Evolutionary conservation across 1,139 yeast species (phyloP), one percentile per base, ranked within the genome.

Genomic region (Blastobotrys persicus): DNA sequence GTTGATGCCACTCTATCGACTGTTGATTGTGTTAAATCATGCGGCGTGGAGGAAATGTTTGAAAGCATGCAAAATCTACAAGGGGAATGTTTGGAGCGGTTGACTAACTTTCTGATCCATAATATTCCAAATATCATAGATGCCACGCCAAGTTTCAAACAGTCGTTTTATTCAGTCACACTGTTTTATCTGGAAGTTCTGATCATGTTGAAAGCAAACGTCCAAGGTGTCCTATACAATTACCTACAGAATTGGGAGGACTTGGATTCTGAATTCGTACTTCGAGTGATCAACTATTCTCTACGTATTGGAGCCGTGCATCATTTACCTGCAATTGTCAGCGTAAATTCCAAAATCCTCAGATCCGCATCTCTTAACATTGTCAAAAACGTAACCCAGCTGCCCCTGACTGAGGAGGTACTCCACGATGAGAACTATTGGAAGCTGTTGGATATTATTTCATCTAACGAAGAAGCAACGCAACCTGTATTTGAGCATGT

Each of bases 1-100:
- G 83, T 94, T 45, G 96, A 89, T 55, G 79, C 88, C 1, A 86
- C 98, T 0, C 68, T 85, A 19, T 83, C 89, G 3, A 85, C 96
- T 0, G 71, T 85, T 50, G 96, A 91, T 58, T 91, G 97, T 63
- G 75, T 89, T 47, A 79, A 79, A 49, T 79, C 89, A 0, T 79
- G 91, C 54, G 78, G 78, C 43, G 69, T 88, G 9, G 69, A 78
- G 0, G 69, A 69, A 2, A 68, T 85, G 4, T 75, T 85, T 54
- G 74, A 72, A 1, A 63, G 45, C 54, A 62, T 47, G 31, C 16
- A 18, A 5, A 16, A 19, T 23, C 13, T 39, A 18, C 17, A 28
- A n/a, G 53, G 47, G 7, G 49, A 46, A 6, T 37, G 45, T 32
- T 28, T 50, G 23, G 46, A 42, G 2, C 37, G 42, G 4, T 37